phyloP scores from a whole-genome alignment of 2,329 filamentous ascomycete genomes.

The Akanthomyces lecanii region DNA sequence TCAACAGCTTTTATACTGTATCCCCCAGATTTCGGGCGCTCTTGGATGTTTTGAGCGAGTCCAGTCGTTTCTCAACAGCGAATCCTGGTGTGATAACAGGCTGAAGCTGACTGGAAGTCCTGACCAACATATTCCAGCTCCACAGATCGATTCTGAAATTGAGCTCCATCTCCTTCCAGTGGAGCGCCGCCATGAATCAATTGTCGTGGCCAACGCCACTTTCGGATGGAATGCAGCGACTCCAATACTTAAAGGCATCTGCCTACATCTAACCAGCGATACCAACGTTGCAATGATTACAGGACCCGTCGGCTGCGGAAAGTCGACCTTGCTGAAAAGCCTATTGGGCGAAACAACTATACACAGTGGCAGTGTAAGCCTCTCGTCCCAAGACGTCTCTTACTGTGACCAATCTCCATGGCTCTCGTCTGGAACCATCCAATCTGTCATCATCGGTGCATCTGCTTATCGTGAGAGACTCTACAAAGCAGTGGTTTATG shows the following conservation, averaged over 20 bases:
- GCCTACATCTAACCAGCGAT: not conserved
- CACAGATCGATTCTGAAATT: not conserved
- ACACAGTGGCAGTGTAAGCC: slow-evolving; percentile 22
- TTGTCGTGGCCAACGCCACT: not conserved
- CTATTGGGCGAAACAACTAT: slow-evolving; percentile 28
- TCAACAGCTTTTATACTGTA: not conserved
- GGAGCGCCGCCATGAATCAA: not conserved
- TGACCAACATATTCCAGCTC: not conserved
- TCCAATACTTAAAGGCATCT: not conserved
- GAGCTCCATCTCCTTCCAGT: not conserved
- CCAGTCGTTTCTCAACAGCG: slow-evolving; percentile 9
- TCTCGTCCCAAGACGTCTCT: slow-evolving; percentile 24
- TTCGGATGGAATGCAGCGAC: not conserved
- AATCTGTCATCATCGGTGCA: slow-evolving; percentile 33
- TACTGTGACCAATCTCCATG: slow-evolving; percentile 32
- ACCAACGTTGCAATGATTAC: slow-evolving; percentile 25
- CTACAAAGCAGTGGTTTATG: slow-evolving; percentile 27
- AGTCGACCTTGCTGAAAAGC: slow-evolving; percentile 30
- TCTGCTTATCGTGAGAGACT: slow-evolving; percentile 30
- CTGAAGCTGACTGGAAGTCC: not conserved
- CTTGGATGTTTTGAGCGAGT: slow-evolving; percentile 16
- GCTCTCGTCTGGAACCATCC: slow-evolving; percentile 32
- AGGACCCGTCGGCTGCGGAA: slow-evolving; percentile 31
- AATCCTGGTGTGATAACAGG: slow-evolving; percentile 4
- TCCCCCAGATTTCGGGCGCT: not conserved